Evolutionary conservation across 495 filamentous ascomycete species (phyloP).

Genomic region (Hypomontagnella submonticulosa): DNA sequence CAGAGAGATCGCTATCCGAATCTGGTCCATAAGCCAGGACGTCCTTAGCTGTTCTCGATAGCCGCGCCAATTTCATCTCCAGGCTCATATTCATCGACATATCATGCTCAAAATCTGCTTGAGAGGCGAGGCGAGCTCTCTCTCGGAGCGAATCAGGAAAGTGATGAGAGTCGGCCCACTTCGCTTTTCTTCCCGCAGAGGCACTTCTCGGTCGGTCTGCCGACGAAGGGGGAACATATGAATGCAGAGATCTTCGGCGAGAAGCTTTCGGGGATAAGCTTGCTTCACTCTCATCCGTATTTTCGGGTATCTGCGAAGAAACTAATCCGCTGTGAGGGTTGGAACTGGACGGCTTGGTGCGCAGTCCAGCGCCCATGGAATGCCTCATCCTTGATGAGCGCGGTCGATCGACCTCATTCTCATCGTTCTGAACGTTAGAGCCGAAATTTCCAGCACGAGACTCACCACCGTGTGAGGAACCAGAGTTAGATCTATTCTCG

Average conservation of each 20-base stretch:
- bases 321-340: slow-evolving; percentile 21
- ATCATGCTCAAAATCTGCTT: slow-evolving; percentile 8
- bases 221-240: slow-evolving; percentile 28
- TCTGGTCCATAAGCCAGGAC: not conserved
- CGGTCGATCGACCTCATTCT: slow-evolving; percentile 19
- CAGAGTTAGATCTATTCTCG: slow-evolving; percentile 48
- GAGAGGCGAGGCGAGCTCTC: slow-evolving; percentile 22
- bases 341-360: slow-evolving; percentile 38
- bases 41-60: not conserved
- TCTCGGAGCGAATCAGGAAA: slow-evolving; percentile 42
- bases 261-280: slow-evolving; percentile 15
- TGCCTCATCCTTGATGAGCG: slow-evolving; percentile 34
- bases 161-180: slow-evolving; percentile 4
- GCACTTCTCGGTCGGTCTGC: slow-evolving; percentile 21
- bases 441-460: slow-evolving; percentile 43
- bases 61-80: slow-evolving; percentile 3
- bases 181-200: slow-evolving; percentile 9
- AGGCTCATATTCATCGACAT: not conserved
- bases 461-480: slow-evolving; percentile 45
- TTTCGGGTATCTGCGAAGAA: slow-evolving; percentile 28
- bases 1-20: slow-evolving; percentile 18
- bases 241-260: slow-evolving; percentile 43
- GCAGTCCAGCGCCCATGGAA: slow-evolving; percentile 39
- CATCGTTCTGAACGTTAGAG: slow-evolving; percentile 5
- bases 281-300: slow-evolving; percentile 8